Percentiles rank a stretch among this genome's conserved stretches.
phyloP scores from a whole-genome alignment of 2,329 filamentous ascomycete species.

The Phialophora expanda region DNA sequence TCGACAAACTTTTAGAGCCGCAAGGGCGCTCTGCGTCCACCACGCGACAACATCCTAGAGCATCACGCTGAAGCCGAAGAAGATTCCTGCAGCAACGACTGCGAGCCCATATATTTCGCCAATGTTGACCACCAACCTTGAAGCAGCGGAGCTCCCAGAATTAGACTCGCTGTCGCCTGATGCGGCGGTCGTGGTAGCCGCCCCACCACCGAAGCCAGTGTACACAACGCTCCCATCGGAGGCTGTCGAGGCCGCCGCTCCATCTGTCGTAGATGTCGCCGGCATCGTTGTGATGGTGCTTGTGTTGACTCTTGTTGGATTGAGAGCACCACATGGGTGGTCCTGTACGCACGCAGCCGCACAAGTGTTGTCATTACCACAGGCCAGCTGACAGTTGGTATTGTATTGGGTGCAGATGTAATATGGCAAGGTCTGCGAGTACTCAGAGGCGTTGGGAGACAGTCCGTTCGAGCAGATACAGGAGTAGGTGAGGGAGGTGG shows the following conservation, averaged over 20 bases:
- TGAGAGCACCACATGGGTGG: constrained; percentile 67
- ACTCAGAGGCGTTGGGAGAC: constrained; percentile 64
- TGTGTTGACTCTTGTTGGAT: constrained; percentile 61
- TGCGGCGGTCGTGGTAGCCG: constrained; percentile 38
- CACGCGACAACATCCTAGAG: constrained; percentile 48
- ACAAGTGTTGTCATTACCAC: constrained; percentile 56
- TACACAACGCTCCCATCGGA: constrained; percentile 48
- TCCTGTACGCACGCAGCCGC: constrained; percentile 57
- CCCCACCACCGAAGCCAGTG: constrained; percentile 50
- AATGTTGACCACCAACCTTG: constrained; percentile 55
- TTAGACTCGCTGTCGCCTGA: constrained; percentile 25
- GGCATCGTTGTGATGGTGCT: constrained; percentile 49
- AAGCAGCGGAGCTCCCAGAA: constrained; percentile 39
- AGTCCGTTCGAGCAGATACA: constrained; percentile 63
- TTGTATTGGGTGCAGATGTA: constrained; percentile 64
- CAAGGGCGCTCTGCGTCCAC: constrained; percentile 4
- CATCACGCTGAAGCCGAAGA: constrained; percentile 63
- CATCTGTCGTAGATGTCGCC: constrained; percentile 45
- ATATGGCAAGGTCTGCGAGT: constrained; percentile 67
- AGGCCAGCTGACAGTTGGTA: constrained; percentile 61
- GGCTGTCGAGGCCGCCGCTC: constrained; percentile 42
- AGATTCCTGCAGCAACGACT: constrained; percentile 59
- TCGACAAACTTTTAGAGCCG: constrained; percentile 18
- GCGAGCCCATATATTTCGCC: constrained; percentile 63
- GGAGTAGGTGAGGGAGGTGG: constrained; percentile 57